phyloP scores from a whole-genome alignment of 176 grass and related monocot genomes.

The Zizania latifolia region DNA sequence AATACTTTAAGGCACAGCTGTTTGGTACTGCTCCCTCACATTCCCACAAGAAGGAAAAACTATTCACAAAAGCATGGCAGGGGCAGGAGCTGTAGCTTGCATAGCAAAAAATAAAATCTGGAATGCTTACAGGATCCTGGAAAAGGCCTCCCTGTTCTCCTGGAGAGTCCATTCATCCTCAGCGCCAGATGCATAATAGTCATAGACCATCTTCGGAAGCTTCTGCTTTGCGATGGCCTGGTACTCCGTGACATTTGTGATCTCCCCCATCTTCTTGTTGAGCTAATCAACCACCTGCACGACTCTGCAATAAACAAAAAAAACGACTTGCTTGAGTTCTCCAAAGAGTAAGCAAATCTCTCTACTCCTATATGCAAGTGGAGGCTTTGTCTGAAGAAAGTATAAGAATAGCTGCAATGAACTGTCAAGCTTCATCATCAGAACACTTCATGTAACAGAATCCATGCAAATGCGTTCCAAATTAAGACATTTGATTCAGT shows the following conservation, averaged over 20 bases:
- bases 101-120: background rate
- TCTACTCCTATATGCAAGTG: background rate
- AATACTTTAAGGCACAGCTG: background rate
- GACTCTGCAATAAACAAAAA: background rate
- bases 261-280: slow-evolving; percentile 36
- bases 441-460: background rate
- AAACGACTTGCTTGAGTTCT: background rate
- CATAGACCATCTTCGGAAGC: slow-evolving; percentile 84
- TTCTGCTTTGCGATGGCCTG: slow-evolving; percentile 83
- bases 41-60: background rate
- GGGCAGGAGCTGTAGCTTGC: background rate
- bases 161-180: slow-evolving; percentile 95
- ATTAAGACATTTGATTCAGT: background rate
- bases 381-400: background rate
- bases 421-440: background rate
- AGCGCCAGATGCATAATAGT: slow-evolving; percentile 88
- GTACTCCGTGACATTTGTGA: slow-evolving; percentile 95
- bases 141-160: slow-evolving; percentile 89
- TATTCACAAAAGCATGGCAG: background rate
- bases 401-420: background rate
- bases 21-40: background rate
- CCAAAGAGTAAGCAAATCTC: background rate
- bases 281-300: slow-evolving; percentile 2
- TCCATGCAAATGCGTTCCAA: background rate
- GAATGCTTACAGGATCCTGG: slow-evolving; percentile 69